Evolutionary conservation across 768 basidiomycete species (phyloP), one percentile per base, ranked within the genome.

Genomic region (Cystofilobasidium capitatum): DNA sequence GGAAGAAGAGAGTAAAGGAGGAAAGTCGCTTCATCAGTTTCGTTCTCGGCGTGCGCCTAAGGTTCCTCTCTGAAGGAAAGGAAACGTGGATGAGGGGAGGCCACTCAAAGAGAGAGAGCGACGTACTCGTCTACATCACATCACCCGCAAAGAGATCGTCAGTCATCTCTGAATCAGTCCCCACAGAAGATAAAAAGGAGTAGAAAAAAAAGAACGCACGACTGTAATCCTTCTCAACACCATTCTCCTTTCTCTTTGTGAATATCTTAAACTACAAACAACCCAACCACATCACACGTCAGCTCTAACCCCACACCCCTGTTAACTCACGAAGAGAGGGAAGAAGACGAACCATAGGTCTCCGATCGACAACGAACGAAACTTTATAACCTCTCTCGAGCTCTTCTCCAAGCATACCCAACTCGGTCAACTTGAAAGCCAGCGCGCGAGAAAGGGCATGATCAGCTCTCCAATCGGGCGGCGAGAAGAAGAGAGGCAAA

Each of bases 381-480:
- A 80, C 73, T 69, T 74, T 47, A 58, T 64, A 73, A 12, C 24
- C 73, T 65, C 81, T 83, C 71, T 81, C 79, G 60, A 81, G 79
- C 0, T 83, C 82, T 17, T 69, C 69, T 14, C 89, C 90, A 22
- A 91, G 77, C 85, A 92, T 89, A 22, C 84, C 88, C 12, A 92
- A 81, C 75, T 92, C 91, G 16, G 88, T 85, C 10, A 94, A 80
- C 76, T 91, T 93, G 20, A 85, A n/a, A n/a, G n/a, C n/a, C n/a
- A n/a, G n/a, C n/a, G n/a, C n/a, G n/a, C n/a, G n/a, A n/a, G n/a
- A n/a, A n/a, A n/a, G n/a, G n/a, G n/a, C n/a, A n/a, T n/a, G n/a
- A n/a, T n/a, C n/a, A n/a, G n/a, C n/a, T n/a, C n/a, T n/a, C n/a
- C n/a, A n/a, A n/a, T n/a, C n/a, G n/a, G n/a, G n/a, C n/a, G n/a